Evolutionary conservation across 257 asterid species (phyloP).

Genomic region (Solanum sejunctum): DNA sequence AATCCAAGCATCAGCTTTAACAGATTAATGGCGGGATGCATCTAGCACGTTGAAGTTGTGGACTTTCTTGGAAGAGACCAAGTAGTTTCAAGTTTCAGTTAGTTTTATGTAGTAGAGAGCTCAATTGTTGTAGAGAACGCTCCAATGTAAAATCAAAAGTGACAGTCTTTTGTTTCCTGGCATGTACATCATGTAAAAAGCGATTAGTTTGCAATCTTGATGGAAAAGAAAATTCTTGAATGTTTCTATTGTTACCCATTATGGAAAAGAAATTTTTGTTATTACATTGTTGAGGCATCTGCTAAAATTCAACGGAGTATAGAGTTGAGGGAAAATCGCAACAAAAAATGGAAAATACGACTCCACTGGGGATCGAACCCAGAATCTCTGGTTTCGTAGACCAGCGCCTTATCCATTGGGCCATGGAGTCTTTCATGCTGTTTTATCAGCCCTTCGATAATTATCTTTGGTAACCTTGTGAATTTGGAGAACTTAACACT

Average conservation of each 20-base stretch:
- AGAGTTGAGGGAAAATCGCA: too few relatives aligned
- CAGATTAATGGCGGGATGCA: background rate
- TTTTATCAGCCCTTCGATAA: too few relatives aligned
- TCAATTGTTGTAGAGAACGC: background rate
- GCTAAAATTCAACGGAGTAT: background rate
- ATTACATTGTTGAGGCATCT: background rate
- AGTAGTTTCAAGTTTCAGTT: background rate
- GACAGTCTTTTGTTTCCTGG: background rate
- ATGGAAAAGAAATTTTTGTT: background rate
- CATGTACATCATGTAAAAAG: background rate
- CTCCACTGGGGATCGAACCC: conserved; percentile 92
- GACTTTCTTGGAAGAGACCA: background rate
- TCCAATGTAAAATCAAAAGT: background rate
- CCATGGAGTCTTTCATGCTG: conserved; percentile 7
- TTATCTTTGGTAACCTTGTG: background rate
- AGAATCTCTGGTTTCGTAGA: conserved; percentile 98
- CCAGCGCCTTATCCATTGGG: conserved; percentile 99
- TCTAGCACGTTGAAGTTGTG: background rate
- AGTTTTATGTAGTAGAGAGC: background rate
- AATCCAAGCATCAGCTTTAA: background rate
- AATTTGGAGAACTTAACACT: background rate
- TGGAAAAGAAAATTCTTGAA: background rate
- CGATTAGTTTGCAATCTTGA: background rate
- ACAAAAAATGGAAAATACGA: background rate
- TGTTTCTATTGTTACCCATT: background rate